Evolutionary conservation across 164 flowering plant genomes (phyloP), one percentile per base, ranked within the genome.

Genomic region (Cinnamomum chago): DNA sequence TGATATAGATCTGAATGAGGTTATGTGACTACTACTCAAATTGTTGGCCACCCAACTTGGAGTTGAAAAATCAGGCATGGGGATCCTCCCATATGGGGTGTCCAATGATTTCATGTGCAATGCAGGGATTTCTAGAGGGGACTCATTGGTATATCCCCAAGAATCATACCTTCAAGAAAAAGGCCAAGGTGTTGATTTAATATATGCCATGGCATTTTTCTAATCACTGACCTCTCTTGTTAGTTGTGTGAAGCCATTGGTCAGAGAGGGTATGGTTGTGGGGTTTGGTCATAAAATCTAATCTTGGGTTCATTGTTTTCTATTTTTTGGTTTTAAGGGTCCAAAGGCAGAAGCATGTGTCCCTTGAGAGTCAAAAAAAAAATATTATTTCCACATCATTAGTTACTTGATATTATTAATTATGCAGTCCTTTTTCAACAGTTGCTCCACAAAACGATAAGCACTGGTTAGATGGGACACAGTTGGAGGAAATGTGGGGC

Each of bases 41-140:
- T 64, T 30, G 35, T 6, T 30, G 35, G 62, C 50, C 18, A 51
- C 40, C 50, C 70, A 74, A 72, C 68, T 75, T 75, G 75, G 30
- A 22, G 68, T 67, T 35, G 76, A 40, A 67, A 66, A 67, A 14
- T 68, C 17, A 65, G 11, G 9, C 4, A 65, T 65, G 22, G 18
- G 22, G 70, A 50, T 68, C 15, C 68, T 30, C 50, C 72, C 85
- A 85, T 85, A 81, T 83, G 87, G 84, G 81, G 27, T 85, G 85
- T 83, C 77, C 72, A 74, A 77, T 73, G 73, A 50, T 71, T 80
- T 77, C 84, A 83, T 78, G 84, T 85, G 85, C 80, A 72, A 20
- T 83, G 81, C 79, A 75, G 82, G 81, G 76, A 79, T 58, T 81
- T 73, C 64, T 65, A 71, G 68, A 70, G 75, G 76, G 74, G 62